A percentile compares a stretch with the other conserved stretches of the same genome.
phyloP scores from a whole-genome alignment of 2,329 filamentous ascomycete genomes.

The Pseudogymnoascus pannorum region DNA sequence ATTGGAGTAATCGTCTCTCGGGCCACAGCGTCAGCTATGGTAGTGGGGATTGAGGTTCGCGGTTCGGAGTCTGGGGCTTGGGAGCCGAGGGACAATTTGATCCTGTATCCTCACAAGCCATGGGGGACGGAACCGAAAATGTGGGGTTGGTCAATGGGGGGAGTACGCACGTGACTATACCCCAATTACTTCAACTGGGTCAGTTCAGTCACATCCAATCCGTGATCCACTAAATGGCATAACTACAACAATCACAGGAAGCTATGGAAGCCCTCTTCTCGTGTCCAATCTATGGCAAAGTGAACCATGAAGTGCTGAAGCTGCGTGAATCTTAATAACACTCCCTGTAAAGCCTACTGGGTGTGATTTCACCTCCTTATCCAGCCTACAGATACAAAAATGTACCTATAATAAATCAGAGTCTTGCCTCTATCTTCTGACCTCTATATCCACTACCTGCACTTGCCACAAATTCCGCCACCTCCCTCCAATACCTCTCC shows the following conservation, averaged over 20 bases:
- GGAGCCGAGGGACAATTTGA: constrained; percentile 7
- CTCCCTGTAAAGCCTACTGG: not conserved
- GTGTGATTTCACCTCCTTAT: not conserved
- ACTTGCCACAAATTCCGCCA: not conserved
- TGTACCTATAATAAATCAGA: not conserved
- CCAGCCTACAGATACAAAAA: not conserved
- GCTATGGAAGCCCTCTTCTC: too few relatives aligned
- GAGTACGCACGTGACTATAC: not conserved
- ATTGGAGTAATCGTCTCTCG: constrained; percentile 6
- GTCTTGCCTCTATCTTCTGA: not conserved
- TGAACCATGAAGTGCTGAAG: too few relatives aligned
- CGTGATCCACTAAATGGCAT: not conserved
- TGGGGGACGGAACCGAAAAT: not conserved
- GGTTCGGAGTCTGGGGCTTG: constrained; percentile 5
- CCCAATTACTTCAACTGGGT: not conserved
- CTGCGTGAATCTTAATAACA: not conserved
- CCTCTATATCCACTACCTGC: not conserved
- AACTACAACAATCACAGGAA: not conserved
- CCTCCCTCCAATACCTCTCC: not conserved
- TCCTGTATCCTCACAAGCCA: constrained; percentile 3
- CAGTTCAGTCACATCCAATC: not conserved
- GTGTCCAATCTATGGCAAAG: too few relatives aligned
- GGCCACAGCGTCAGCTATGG: not conserved
- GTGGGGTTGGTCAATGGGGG: constrained; percentile 1
- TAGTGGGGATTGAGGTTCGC: constrained; percentile 5